Conservation (phyloP, 768 basidiomycete species). For the Auriscalpium orientale region DNA sequence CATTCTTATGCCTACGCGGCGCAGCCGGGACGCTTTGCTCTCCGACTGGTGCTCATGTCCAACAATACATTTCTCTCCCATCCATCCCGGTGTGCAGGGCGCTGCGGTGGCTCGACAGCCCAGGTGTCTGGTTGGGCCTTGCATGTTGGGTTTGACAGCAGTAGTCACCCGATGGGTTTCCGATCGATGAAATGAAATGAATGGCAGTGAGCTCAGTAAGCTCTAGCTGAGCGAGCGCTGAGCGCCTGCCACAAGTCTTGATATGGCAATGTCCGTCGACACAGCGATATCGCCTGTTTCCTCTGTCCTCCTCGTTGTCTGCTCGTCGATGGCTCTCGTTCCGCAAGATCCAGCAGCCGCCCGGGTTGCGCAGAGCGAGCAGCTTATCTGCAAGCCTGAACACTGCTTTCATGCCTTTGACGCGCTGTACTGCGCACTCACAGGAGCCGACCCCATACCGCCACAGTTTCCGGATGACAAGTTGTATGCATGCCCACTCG, state of each 20-base stretch:
- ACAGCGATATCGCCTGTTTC: no score
- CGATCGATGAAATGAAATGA: no score
- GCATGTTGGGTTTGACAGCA: no score
- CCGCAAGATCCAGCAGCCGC: conserved; percentile 42
- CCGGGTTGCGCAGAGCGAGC: conserved; percentile 27
- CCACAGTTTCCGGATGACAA: conserved; percentile 66
- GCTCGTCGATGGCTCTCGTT: conserved; percentile 43
- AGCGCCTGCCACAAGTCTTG: neutral
- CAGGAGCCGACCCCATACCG: conserved; percentile 43
- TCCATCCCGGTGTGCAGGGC: neutral
- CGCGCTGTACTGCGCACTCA: conserved; percentile 70
- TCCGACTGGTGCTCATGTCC: neutral
- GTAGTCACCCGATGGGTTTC: no score
- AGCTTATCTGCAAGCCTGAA: conserved; percentile 52
- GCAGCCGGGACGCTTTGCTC: conserved; percentile 19
- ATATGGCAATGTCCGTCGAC: neutral
- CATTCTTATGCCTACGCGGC: conserved; percentile 33
- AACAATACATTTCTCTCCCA: neutral
- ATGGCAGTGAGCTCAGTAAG: no score
- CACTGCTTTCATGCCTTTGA: conserved; percentile 84
- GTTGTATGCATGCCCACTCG: conserved; percentile 48
- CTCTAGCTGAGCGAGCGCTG: no score
- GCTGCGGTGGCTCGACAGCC: neutral
- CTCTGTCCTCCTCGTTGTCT: no score
- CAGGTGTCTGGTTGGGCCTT: neutral